Evolutionary conservation across 1,139 yeast genomes (phyloP).

Genomic region (Lodderomyces beijingensis): DNA sequence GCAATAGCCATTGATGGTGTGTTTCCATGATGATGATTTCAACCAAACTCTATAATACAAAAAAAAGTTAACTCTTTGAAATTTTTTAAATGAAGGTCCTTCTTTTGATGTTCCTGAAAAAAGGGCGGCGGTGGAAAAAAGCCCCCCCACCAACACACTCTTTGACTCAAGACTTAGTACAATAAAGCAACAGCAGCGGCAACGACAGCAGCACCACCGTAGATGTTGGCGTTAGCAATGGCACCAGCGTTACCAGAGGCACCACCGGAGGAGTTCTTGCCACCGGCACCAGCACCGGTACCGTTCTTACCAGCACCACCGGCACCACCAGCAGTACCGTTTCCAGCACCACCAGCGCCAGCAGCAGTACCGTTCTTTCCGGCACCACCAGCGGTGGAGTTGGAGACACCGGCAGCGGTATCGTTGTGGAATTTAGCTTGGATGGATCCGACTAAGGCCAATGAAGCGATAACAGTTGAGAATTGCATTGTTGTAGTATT

Average conservation of each 20-base stretch:
- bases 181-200: slow-evolving; percentile 55
- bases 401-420: slow-evolving; percentile 7
- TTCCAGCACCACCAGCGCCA: slow-evolving; percentile 7
- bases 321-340: slow-evolving; percentile 7
- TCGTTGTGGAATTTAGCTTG: slow-evolving; percentile 11
- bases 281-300: slow-evolving; percentile 6
- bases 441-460: slow-evolving; percentile 12
- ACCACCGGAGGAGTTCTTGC: slow-evolving; percentile 8
- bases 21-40: too few relatives aligned
- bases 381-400: slow-evolving; percentile 9
- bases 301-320: slow-evolving; percentile 5
- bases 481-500: slow-evolving; percentile 10
- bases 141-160: too few relatives aligned
- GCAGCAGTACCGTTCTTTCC: slow-evolving; percentile 6
- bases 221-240: slow-evolving; percentile 47
- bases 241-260: slow-evolving; percentile 13
- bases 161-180: slow-evolving; percentile 7
- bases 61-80: too few relatives aligned
- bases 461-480: slow-evolving; percentile 12
- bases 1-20: too few relatives aligned
- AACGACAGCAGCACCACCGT: slow-evolving; percentile 68
- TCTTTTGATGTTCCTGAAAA: too few relatives aligned
- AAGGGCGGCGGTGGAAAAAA: too few relatives aligned
- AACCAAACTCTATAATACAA: too few relatives aligned
- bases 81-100: too few relatives aligned